Base-by-base conservation (phyloP, 305 asterid genomes). In the Rubia peregrina region DNA sequence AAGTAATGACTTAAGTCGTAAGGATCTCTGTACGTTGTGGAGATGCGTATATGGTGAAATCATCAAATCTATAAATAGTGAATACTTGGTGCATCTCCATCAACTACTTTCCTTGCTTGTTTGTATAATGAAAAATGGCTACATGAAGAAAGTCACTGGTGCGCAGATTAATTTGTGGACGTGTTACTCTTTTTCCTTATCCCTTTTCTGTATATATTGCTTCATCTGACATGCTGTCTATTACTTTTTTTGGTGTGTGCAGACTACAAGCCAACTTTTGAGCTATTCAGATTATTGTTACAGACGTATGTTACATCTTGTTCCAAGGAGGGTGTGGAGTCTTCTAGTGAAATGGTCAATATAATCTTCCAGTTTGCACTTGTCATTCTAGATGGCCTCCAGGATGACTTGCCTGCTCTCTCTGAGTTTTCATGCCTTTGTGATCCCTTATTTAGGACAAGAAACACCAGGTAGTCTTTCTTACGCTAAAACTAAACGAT, bases 351-450 rank as follows among this genome's bases (percentile, higher is more conserved):
- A 69, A 75, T 86, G 67, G 70, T 86, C 75, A 88, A 87, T 70
- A 85, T 83, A 76, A 80, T 87, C 68, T 76, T 88, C 80, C 79
- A 85, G 70, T 82, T 92, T 73, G 82, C 86, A 83, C 80, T 87
- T 70, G 86, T 96, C 82, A 72, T 86, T 74, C 74, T 95, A 73
- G 95, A 81, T 78, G 92, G 92, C 75, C 82, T 88, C 76, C 72
- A 74, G 76, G 73, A 83, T 59, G 77, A 84, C 69, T 68, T 76
- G 78, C 43, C 86, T 42, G 66, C 75, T 21, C 75, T 90, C 75
- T 71, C 78, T 57, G 80, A 67, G 67, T 76, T 87, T 77, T 75
- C 90, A 30, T 71, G 82, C 67, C 80, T 85, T 49, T 95, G 97
- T 95, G 83, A 67, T 77, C 77, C 84, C 6, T 85, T 91, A 75